Evolutionary conservation across 345 rosid genomes (phyloP).

Genomic region (Citrus sp.): DNA sequence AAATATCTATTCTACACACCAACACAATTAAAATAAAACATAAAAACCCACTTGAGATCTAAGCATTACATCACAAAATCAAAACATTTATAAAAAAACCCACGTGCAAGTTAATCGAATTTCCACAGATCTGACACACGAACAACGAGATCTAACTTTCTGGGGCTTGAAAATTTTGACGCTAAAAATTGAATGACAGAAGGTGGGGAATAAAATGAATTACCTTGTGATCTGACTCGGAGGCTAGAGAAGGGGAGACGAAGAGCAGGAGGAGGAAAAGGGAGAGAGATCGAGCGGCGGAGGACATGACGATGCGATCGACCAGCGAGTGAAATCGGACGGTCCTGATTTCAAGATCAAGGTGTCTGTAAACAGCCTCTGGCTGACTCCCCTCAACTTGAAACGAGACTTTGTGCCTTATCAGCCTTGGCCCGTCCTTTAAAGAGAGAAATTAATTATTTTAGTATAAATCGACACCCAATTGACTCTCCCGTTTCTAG

Average conservation of each 20-base stretch:
- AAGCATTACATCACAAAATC: neutral
- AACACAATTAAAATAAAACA: neutral
- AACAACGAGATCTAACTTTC: slow-evolving; percentile 29
- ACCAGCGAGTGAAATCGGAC: neutral
- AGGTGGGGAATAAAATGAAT: neutral
- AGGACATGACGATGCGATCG: slow-evolving; percentile 46
- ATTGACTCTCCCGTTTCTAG: too few relatives aligned
- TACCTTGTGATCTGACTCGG: slow-evolving; percentile 98
- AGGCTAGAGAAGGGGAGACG: slow-evolving; percentile 42
- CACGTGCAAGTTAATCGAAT: neutral
- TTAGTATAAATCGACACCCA: too few relatives aligned
- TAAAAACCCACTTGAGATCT: neutral
- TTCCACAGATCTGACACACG: slow-evolving; percentile 30
- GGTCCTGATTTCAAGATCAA: slow-evolving; percentile 13
- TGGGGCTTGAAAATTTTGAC: neutral
- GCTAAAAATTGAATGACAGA: neutral
- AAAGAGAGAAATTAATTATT: too few relatives aligned
- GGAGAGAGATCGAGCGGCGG: slow-evolving; percentile 32
- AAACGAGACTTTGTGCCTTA: too few relatives aligned
- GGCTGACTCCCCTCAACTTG: too few relatives aligned
- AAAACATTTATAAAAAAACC: neutral
- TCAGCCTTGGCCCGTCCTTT: too few relatives aligned
- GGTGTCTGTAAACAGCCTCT: too few relatives aligned
- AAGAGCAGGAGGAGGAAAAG: slow-evolving; percentile 34
- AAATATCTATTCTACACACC: neutral